phyloP scores from a whole-genome alignment of 1,284 basidiomycete genomes.

The Trichosporon inkin region DNA sequence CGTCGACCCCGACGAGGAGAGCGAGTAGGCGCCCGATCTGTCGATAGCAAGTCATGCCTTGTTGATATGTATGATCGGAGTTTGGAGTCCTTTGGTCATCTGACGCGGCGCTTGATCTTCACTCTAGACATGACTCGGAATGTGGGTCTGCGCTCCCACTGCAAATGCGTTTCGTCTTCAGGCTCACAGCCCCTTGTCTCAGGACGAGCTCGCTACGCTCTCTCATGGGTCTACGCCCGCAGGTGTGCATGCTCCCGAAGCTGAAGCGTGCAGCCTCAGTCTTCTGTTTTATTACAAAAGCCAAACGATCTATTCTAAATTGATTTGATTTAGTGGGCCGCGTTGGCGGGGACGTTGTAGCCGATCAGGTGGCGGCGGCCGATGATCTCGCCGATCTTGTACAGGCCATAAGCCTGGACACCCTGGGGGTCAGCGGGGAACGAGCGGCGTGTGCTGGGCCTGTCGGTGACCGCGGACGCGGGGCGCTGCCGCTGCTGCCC shows the following conservation, averaged over 20 bases:
- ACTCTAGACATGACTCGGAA: no score
- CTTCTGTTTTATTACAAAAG: neutral
- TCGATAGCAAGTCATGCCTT: neutral
- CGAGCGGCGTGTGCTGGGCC: neutral
- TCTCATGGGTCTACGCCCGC: slow-evolving; percentile 8
- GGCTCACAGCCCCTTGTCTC: neutral
- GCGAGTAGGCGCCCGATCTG: neutral
- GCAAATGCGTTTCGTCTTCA: neutral
- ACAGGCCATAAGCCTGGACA: slow-evolving; percentile 57
- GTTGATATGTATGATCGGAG: neutral
- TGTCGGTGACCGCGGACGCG: no score
- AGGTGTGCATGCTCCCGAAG: slow-evolving; percentile 22
- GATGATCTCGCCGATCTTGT: slow-evolving; percentile 83
- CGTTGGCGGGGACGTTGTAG: slow-evolving; percentile 57
- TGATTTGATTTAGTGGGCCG: slow-evolving; percentile 14
- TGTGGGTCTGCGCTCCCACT: neutral
- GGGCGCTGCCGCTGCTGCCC: no score
- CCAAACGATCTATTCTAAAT: neutral
- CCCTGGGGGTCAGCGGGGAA: slow-evolving; percentile 40
- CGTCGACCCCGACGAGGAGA: slow-evolving; percentile 10
- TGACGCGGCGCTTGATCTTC: neutral
- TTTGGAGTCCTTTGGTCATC: neutral
- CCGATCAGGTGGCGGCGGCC: slow-evolving; percentile 79
- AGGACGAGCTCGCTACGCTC: no score
- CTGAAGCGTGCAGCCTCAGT: neutral